Evolutionary conservation across 331 rosid species (phyloP), one percentile per base, ranked within the genome.

Genomic region (Ulmus americana): DNA sequence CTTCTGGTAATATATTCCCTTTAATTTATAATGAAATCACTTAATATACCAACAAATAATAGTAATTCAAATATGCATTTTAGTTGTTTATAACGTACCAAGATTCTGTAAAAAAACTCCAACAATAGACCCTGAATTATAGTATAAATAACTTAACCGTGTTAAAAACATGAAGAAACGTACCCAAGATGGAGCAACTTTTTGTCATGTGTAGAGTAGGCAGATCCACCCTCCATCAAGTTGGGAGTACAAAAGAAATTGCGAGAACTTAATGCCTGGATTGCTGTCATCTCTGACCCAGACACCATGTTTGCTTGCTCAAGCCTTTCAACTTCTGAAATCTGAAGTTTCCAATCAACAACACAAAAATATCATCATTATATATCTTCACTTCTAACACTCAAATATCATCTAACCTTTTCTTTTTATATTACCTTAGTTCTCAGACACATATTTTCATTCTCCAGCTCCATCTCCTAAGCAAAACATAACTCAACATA

Each of bases 101-200:
- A 28, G n/a, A 20, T 28, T 28, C 4, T 28, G 35, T 28, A 28
- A 28, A 28, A 28, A 28, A 28, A 28, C 35, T 28, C 35, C 3
- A 28, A 28, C 35, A 28, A 28, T 28, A 28, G 35, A 28, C 35
- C 35, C 35, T 28, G 3, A 28, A 2, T 2, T 28, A 28, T 28
- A 2, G 35, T 20, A 20, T 0, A 20, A 20, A 20, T 20, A 20
- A 20, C 22, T 20, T 20, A 20, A 20, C 22, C 22, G 22, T 20
- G 22, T 28, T 28, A 28, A 28, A 28, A 28, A 28, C 4, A 28
- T 28, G 35, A 28, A 28, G 35, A 28, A 28, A 28, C 35, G 9
- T 80, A 88, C 90, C 98, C 90, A 57, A 92, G 85, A 72, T 86
- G 97, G 61, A 86, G 95, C 10, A 82, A 81, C 75, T 89, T 92